Base-by-base conservation (phyloP, 2,329 filamentous ascomycete genomes). In the Beauveria bassiana region DNA sequence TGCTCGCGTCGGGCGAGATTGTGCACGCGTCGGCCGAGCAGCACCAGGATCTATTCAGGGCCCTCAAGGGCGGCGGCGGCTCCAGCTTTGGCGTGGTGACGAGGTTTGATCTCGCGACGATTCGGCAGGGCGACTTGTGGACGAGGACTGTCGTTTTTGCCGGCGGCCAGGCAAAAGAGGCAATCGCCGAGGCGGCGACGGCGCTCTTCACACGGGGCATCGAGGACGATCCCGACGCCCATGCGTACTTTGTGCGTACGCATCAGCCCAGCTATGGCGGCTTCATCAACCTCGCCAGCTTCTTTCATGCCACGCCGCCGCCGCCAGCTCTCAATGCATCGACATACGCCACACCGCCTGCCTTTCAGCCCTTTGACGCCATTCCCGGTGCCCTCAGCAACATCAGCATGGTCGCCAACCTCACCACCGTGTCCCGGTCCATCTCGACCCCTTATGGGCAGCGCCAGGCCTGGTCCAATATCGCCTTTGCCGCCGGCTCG, bases 1-100 rank as follows among this genome's bases (percentile, higher is more conserved):
- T 84, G 0, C 72, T 81, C 1, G 75, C 77, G 0, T 71, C 74
- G 10, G 80, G 81, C 0, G 62, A 67, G 0, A 71, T 83, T 12
- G 71, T 82, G 28, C 71, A 74, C 14, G 79, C 75, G 1, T 76
- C 73, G 20, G 62, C 67, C 0, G 55, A 62, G 0, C 53, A 68
- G 16, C 72, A 80, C 62, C 3, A 63, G 0, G 77, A 81, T 56
- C 72, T 82, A 0, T 82, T 70, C 66, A 74, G 72, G 66, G 79
- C 79, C 3, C 70, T 80, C 7, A 73, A 74, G 42, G 77, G 76
- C 26, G 77, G 76, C 26, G 63, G 64, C 9, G 71, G 73, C 14
- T 73, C 73, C 47, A 81, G 78, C 64, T 77, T 78, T 38, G 78
- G 76, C 57, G 65, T 72, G 59, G 65, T 70, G 5, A 75, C 73